phyloP scores from a whole-genome alignment of 441 rosid species.

The Omphalea diandra region DNA sequence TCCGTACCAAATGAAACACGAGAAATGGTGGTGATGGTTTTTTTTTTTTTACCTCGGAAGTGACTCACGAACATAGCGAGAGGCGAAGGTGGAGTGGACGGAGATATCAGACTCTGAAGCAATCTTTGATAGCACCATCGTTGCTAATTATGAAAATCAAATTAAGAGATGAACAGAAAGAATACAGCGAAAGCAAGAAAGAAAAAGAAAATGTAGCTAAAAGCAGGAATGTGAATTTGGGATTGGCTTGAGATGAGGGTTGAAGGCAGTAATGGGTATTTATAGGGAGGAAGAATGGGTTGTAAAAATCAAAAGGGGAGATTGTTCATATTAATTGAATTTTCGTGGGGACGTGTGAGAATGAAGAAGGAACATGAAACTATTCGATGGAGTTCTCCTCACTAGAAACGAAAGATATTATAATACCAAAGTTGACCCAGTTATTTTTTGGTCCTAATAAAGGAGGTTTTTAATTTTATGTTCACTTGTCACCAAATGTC shows the following conservation, averaged over 20 bases:
- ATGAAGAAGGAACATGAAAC: background rate
- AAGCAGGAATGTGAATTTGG: background rate
- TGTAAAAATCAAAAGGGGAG: background rate
- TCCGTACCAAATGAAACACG: no score
- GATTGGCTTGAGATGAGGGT: constrained; percentile 9
- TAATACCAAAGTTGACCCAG: background rate
- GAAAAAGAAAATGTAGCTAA: no score
- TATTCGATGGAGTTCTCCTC: background rate
- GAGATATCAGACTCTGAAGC: constrained; percentile 66
- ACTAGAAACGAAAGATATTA: background rate
- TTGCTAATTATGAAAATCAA: background rate
- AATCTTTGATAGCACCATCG: constrained; percentile 65
- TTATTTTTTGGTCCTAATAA: background rate
- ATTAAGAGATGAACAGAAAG: background rate
- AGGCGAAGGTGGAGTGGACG: constrained; percentile 82
- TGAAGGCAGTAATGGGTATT: background rate
- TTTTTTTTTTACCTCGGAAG: constrained; percentile 52
- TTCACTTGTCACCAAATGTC: background rate
- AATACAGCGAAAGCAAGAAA: background rate
- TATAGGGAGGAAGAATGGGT: background rate
- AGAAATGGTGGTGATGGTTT: background rate
- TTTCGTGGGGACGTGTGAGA: background rate
- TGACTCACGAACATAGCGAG: constrained; percentile 79
- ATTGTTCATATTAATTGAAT: constrained; percentile 9
- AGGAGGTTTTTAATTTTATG: background rate